Conservation (phyloP, 1,284 basidiomycete species). For the Vanrija pseudolonga region DNA sequence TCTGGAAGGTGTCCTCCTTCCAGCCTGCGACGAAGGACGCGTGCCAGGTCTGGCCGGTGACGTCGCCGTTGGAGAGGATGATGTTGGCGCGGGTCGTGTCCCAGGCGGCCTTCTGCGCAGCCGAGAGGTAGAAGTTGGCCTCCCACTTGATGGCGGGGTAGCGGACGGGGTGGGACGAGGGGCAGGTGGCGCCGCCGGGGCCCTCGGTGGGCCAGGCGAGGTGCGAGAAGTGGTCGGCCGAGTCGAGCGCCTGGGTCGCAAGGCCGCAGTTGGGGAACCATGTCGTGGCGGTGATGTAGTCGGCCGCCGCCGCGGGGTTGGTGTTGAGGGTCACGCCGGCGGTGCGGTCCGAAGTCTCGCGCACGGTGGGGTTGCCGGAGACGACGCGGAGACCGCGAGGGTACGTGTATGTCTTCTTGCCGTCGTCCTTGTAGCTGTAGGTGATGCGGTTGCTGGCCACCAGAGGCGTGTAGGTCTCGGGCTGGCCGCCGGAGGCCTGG, state of each 20-base stretch:
- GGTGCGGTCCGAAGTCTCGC: neutral
- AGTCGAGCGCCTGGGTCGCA: constrained; percentile 41
- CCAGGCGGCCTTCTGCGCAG: constrained; percentile 1
- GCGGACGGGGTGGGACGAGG: constrained; percentile 10
- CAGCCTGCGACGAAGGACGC: constrained; percentile 15
- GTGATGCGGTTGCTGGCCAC: constrained; percentile 31
- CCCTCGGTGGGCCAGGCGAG: constrained; percentile 46
- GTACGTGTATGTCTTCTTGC: constrained; percentile 28
- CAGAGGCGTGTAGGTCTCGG: constrained; percentile 30
- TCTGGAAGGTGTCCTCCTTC: constrained; percentile 3
- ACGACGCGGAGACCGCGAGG: constrained; percentile 51
- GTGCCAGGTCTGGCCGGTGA: constrained; percentile 8
- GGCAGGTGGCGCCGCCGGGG: constrained; percentile 2
- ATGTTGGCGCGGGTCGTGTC: constrained; percentile 1
- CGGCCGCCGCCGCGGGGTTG: neutral
- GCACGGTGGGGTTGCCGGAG: constrained; percentile 40
- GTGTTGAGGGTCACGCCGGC: neutral
- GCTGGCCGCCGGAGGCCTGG: neutral
- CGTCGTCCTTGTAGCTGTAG: constrained; percentile 31
- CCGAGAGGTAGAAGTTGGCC: constrained; percentile 1
- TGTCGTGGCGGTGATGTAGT: neutral
- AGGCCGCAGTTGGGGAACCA: constrained; percentile 41
- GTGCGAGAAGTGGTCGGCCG: constrained; percentile 48
- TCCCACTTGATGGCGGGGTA: constrained; percentile 13
- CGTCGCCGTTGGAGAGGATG: constrained; percentile 14